Evolutionary conservation across 495 filamentous ascomycete genomes (phyloP).

Genomic region (Xylaria bambusicola): DNA sequence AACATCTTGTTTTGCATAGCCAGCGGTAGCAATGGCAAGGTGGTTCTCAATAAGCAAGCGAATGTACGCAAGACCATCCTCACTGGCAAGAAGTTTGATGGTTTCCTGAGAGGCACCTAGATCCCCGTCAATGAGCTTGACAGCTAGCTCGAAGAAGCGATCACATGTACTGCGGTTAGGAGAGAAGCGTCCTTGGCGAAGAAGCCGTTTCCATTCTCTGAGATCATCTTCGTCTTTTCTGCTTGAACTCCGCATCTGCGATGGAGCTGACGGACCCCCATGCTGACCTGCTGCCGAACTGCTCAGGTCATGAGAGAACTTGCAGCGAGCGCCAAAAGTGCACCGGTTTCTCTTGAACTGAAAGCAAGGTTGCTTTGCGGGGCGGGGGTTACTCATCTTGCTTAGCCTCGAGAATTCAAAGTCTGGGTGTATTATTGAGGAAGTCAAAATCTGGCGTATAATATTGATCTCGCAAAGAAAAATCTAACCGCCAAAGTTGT

Average conservation of each 20-base stretch:
- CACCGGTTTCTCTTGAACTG: constrained; percentile 20
- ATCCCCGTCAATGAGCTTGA: constrained; percentile 38
- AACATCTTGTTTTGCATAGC: constrained; percentile 8
- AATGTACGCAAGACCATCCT: constrained; percentile 37
- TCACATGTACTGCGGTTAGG: constrained; percentile 11
- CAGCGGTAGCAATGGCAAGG: constrained; percentile 18
- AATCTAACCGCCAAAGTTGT: too few relatives aligned
- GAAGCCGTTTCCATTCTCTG: constrained; percentile 31
- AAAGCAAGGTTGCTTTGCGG: not conserved
- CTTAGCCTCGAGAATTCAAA: too few relatives aligned
- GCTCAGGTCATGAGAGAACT: constrained; percentile 23
- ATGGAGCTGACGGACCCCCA: not conserved
- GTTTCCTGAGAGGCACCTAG: constrained; percentile 34
- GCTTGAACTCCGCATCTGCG: constrained; percentile 4
- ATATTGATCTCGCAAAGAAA: too few relatives aligned
- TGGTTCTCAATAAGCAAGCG: constrained; percentile 35
- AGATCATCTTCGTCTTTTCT: constrained; percentile 23
- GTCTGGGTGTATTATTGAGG: too few relatives aligned
- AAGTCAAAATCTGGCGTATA: too few relatives aligned
- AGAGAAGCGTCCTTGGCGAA: constrained; percentile 20
- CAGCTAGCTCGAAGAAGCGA: constrained; percentile 36
- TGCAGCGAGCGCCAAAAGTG: constrained; percentile 24
- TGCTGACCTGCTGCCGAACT: not conserved
- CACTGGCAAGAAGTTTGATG: constrained; percentile 36
- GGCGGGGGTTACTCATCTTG: not conserved